Percentiles rank a stretch among this genome's conserved stretches.
Conservation (phyloP, 2,329 filamentous ascomycete species). For the Microsporum canis region DNA sequence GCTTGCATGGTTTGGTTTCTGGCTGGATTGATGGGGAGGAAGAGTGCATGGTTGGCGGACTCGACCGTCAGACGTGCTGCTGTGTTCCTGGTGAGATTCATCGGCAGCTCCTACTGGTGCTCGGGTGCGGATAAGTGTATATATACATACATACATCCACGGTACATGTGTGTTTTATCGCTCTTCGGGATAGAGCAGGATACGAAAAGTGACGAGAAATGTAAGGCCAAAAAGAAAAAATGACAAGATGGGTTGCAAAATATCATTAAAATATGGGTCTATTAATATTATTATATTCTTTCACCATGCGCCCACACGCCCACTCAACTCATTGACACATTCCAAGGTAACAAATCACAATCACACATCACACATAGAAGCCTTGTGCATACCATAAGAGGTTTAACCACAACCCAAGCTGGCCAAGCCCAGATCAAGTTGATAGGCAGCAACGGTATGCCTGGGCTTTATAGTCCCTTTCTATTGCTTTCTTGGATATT, state of each 20-base stretch:
- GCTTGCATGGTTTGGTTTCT: neutral
- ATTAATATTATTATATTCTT: slow-evolving; percentile 1
- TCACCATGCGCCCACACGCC: slow-evolving; percentile 3
- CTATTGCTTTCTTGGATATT: neutral
- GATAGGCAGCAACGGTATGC: neutral
- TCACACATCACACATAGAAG: slow-evolving; percentile 1
- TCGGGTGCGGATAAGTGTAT: neutral
- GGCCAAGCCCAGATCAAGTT: neutral
- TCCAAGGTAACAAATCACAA: neutral
- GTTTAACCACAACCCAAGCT: neutral
- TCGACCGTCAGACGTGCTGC: neutral
- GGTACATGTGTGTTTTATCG: neutral
- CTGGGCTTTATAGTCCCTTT: neutral
- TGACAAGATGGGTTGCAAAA: neutral
- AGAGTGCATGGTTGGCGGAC: neutral
- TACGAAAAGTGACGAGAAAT: too few species aligned
- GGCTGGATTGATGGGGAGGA: neutral
- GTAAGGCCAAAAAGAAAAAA: neutral
- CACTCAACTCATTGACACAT: slow-evolving; percentile 4
- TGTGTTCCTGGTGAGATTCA: neutral
- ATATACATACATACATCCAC: neutral
- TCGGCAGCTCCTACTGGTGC: neutral
- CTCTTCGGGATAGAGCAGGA: neutral
- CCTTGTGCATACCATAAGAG: neutral
- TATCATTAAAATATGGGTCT: slow-evolving; percentile 1